Conservation (phyloP, 2,329 filamentous ascomycete genomes). For the Plectosphaerella plurivora region DNA sequence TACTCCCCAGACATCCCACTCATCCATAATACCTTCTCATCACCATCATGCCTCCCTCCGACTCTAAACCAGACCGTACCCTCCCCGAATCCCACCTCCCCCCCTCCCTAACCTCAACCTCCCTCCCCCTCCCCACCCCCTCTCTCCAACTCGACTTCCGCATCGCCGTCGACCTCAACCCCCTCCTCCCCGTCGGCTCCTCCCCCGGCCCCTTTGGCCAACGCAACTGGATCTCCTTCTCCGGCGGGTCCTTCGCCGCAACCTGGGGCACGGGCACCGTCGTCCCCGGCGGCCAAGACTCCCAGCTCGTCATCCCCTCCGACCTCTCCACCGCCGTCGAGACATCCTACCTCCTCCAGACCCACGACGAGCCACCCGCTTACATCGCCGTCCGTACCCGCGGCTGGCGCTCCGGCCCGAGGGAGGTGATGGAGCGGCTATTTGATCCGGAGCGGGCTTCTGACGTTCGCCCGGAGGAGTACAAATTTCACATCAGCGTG, state of each 20-base stretch:
- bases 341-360: conserved; percentile 45
- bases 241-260: conserved; percentile 41
- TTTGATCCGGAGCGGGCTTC: conserved; percentile 30
- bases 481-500: conserved; percentile 44
- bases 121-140: conserved; percentile 38
- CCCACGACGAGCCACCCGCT: conserved; percentile 40
- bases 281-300: conserved; percentile 32
- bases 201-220: neutral
- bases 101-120: conserved; percentile 34
- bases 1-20: too few species aligned
- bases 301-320: conserved; percentile 23
- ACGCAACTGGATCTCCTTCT: conserved; percentile 45
- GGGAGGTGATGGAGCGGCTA: conserved; percentile 35
- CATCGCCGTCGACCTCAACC: conserved; percentile 40
- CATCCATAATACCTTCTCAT: too few species aligned
- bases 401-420: conserved; percentile 42
- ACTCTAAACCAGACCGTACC: neutral
- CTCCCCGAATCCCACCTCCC: conserved; percentile 7
- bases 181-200: conserved; percentile 35
- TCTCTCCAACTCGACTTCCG: conserved; percentile 45
- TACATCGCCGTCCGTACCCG: conserved; percentile 26
- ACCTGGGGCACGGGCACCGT: conserved; percentile 44
- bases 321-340: conserved; percentile 28
- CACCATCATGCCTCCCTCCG: too few species aligned
- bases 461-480: conserved; percentile 35